These are phyloP conservation scores for Quercus engelmannii DNA, from an alignment of 306 rosid genomes.

Conservation along the genomic window DNA sequence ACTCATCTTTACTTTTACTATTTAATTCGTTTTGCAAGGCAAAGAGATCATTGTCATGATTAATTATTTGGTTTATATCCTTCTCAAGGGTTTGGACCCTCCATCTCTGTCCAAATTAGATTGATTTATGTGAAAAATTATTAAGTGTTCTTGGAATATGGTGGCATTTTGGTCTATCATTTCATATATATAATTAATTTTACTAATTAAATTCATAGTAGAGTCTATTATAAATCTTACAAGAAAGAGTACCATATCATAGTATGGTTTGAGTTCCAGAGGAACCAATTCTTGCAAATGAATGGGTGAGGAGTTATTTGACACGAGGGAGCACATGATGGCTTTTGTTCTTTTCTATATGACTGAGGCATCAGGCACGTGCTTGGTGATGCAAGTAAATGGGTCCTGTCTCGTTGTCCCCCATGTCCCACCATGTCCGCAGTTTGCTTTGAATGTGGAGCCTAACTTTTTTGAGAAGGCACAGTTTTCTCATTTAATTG, in stretches of 20 bases:
- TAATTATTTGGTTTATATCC: not conserved
- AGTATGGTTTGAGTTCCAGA: too few species aligned
- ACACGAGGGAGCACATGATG: not conserved
- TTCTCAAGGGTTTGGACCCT: not conserved
- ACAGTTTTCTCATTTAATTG: not conserved
- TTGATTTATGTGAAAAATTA: too few species aligned
- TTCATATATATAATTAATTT: fast-evolving
- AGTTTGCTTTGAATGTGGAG: not conserved
- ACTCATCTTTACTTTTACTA: not conserved
- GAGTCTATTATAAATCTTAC: fast-evolving
- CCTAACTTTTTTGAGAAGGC: not conserved
- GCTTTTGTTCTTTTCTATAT: not conserved
- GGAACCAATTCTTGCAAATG: not conserved
- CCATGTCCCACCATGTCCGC: not conserved
- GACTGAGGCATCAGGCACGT: not conserved
- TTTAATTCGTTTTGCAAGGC: too few species aligned
- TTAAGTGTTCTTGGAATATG: too few species aligned
- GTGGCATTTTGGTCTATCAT: too few species aligned
- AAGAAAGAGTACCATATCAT: too few species aligned
- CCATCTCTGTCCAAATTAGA: not conserved
- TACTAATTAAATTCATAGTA: too few species aligned
- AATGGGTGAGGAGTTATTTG: not conserved
- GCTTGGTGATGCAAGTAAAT: not conserved
- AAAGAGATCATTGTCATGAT: not conserved
- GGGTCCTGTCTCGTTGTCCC: not conserved